Evolutionary conservation across 2,329 filamentous ascomycete genomes (phyloP), one percentile per base, ranked within the genome.

Genomic region (Claviceps fusiformis): DNA sequence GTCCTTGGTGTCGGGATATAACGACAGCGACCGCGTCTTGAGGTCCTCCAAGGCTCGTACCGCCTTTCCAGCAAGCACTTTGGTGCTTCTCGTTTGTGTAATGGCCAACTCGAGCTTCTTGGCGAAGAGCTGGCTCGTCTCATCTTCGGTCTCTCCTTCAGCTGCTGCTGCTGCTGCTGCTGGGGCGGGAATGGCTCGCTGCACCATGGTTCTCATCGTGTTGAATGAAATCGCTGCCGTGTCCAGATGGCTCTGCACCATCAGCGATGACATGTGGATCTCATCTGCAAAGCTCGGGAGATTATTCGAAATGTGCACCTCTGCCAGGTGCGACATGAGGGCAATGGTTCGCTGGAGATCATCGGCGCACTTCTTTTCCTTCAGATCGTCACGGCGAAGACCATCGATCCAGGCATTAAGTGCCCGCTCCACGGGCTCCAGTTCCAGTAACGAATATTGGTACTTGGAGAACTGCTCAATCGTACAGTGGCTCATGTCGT

Each of bases 381-480:
- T 90, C 51, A 97, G 73, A 55, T 95, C 90, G 61, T 95, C 90
- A 53, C 83, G 83, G 59, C 89, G 85, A 54, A 96, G 68, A 6
- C 82, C 82, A 60, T 96, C 91, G 55, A 97, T 87, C 82, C 90
- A 95, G 55, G 80, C 80, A 64, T 95, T 95, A 52, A 97, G 72
- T 0, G 88, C 87, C 56, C 90, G 81, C 71, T 98, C 93, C 11
- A 97, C 89, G 0, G 91, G 89, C 66, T 95, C 89, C 52, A 97
- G 75, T 68, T 97, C 93, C 62, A 89, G 88, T 56, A 93, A 71
- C 2, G 90, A 87, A 46, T 85, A 84, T 62, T 89, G 86, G 61
- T 89, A 93, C 59, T 76, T 82, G 49, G 80, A 78, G 67, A 97
- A 97, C 56, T 89, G 81, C 50, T 88, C 83, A 1, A 87, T 75